These are phyloP conservation scores for Patellifolia procumbens DNA, from an alignment of 179 eudicot species.

Conservation along the genomic window DNA sequence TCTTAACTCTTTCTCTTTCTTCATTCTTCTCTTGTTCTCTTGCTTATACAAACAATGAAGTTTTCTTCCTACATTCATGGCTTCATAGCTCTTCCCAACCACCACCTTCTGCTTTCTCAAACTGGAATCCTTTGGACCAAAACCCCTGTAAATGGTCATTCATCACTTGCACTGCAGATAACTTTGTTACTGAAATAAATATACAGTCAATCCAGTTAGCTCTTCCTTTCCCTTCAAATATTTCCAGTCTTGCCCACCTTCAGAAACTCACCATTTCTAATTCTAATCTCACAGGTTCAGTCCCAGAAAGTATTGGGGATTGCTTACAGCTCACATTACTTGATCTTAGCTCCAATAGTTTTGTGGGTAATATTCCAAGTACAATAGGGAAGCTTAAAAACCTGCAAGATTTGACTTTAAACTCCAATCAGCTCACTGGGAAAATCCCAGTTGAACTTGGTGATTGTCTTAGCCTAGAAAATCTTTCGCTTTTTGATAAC, in stretches of 20 bases:
- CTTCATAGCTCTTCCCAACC: slow-evolving; percentile 36
- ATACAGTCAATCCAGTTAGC: slow-evolving; percentile 47
- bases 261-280: slow-evolving; percentile 52
- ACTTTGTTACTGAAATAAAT: slow-evolving; percentile 44
- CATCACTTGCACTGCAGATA: slow-evolving; percentile 43
- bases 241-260: slow-evolving; percentile 40
- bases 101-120: slow-evolving; percentile 30
- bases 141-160: slow-evolving; percentile 68
- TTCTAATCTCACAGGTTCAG: slow-evolving; percentile 72
- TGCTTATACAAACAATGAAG: slow-evolving; percentile 38
- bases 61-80: slow-evolving; percentile 48
- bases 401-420: slow-evolving; percentile 56
- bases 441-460: slow-evolving; percentile 67
- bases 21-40: slow-evolving; percentile 11
- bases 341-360: slow-evolving; percentile 66
- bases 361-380: slow-evolving; percentile 59
- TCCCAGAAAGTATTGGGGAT: slow-evolving; percentile 61
- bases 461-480: slow-evolving; percentile 48
- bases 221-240: slow-evolving; percentile 51
- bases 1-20: slow-evolving; percentile 12
- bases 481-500: slow-evolving; percentile 63
- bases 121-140: slow-evolving; percentile 48
- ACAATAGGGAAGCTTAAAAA: slow-evolving; percentile 58
- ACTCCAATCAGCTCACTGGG: slow-evolving; percentile 79
- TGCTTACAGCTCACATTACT: slow-evolving; percentile 41